A percentile compares a stretch with the other conserved stretches of the same genome.
phyloP scores from a whole-genome alignment of 2,329 filamentous ascomycete species.

The Teratosphaeria viscida region DNA sequence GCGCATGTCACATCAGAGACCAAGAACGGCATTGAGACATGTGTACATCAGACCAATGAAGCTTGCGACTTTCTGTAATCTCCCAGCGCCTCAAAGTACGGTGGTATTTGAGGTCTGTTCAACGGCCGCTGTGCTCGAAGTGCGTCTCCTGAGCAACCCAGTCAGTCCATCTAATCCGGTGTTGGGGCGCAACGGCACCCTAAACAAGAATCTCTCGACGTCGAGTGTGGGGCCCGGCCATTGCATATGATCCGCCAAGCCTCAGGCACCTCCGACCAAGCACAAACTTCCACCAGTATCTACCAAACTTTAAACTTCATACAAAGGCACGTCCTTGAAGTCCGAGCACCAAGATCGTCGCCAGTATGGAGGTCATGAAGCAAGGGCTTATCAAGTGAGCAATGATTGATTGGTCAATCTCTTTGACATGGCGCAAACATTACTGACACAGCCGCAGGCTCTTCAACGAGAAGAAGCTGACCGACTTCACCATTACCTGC shows the following conservation, averaged over 20 bases:
- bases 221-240: background rate
- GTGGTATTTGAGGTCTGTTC: no score
- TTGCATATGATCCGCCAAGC: background rate
- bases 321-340: background rate
- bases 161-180: background rate
- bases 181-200: background rate
- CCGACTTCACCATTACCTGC: constrained; percentile 34
- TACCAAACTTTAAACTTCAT: background rate
- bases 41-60: background rate
- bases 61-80: background rate
- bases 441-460: constrained; percentile 3
- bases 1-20: background rate
- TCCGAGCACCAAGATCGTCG: background rate
- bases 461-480: constrained; percentile 15
- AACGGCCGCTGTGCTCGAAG: no score
- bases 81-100: background rate
- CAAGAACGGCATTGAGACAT: background rate
- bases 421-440: background rate
- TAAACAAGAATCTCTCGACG: no score
- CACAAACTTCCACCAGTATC: background rate
- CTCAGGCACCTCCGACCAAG: background rate
- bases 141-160: no score
- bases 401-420: background rate
- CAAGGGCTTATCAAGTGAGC: background rate
- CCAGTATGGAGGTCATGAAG: background rate